Evolutionary conservation across 164 flowering plant species (phyloP), one percentile per base, ranked within the genome.

Genomic region (Dillenia turbinata): DNA sequence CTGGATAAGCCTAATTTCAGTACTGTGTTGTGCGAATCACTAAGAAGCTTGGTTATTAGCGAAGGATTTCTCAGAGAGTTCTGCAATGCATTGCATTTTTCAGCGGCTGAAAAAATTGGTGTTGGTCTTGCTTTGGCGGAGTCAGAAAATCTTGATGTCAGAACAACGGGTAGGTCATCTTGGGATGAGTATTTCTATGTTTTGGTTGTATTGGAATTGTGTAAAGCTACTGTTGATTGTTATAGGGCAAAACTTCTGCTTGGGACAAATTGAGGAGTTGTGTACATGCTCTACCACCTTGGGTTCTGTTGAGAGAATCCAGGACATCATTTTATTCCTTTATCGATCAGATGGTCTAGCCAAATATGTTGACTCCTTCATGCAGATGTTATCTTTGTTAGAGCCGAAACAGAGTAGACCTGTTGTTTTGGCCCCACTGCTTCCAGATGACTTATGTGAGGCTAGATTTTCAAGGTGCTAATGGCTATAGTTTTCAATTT

Each of bases 91-190:
- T 66, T 92, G 46, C 72, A 70, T 40, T 71, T 95, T 62, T 77
- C 97, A 17, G 59, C 66, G 17, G 60, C 82, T 69, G 97, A 95
- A 72, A 92, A 81, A 75, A 81, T 92, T 71, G 81, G 74, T 17
- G 45, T 87, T 71, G 97, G 92, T 66, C 89, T 95, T 74, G 97
- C 97, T 56, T 74, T 95, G 71, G 78, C 90, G 17, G 92, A 92
- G 57, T 83, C 90, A 8, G 89, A 88, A 54, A 77, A 82, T 55
- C 66, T 47, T 50, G 87, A 81, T 16, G 44, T 76, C 70, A 79
- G 81, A 64, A 71, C 66, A 63, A 72, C 67, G 67, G 99, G 99
- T 90, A 67, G 78, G 86, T 67, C 5, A 51, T 56, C 52, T 9
- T 2, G 10, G 4, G 26, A 15, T 33, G 53, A 19, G 5, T 26